Evolutionary conservation across 164 flowering plant genomes (phyloP).

Genomic region (Cinnamomum chago): DNA sequence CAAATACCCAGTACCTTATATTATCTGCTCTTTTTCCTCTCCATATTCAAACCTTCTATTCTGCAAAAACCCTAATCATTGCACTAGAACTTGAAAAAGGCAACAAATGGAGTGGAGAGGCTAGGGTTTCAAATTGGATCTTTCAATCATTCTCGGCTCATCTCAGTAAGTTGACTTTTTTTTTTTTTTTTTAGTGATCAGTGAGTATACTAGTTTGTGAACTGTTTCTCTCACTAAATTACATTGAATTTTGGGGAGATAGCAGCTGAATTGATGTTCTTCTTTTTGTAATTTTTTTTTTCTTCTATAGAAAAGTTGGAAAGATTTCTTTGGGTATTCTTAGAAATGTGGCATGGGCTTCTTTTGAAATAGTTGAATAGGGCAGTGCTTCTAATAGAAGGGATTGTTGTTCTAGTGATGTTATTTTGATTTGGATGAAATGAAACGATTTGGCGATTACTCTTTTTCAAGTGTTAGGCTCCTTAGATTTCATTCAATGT

Average conservation of each 20-base stretch:
- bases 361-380: background rate
- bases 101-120: background rate
- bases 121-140: background rate
- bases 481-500: no score
- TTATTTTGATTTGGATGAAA: background rate
- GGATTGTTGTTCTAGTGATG: background rate
- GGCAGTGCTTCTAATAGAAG: background rate
- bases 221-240: background rate
- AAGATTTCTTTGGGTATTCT: background rate
- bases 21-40: background rate
- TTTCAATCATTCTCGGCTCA: background rate
- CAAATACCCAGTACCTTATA: slow-evolving; percentile 22
- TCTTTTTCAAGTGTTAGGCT: no score
- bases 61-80: background rate
- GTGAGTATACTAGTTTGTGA: background rate
- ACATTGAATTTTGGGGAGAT: background rate
- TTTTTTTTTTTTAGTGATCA: no score
- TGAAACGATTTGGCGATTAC: background rate
- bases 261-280: background rate
- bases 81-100: background rate
- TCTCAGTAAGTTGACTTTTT: background rate
- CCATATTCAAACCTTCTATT: background rate
- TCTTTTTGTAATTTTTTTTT: background rate
- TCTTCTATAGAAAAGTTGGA: background rate
- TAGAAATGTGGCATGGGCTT: background rate